Evolutionary conservation across 2,329 filamentous ascomycete species (phyloP).

Genomic region (Diaporthe humulicola): DNA sequence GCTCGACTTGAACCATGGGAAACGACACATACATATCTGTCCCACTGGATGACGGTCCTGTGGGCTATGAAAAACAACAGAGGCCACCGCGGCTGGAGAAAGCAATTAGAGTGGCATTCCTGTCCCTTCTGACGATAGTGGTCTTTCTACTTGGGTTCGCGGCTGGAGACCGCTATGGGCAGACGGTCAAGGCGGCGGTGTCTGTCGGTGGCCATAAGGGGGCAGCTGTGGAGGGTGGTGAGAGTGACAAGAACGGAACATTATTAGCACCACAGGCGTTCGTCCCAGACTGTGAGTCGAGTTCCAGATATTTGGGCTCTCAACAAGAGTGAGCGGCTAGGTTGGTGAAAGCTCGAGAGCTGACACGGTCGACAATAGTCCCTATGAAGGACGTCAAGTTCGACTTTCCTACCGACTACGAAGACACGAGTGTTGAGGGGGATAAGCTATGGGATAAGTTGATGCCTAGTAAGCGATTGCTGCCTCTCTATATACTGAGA

Average conservation of each 20-base stretch:
- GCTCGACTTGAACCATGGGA: constrained; percentile 5
- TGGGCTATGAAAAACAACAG: constrained; percentile 4
- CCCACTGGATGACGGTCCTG: constrained; percentile 11
- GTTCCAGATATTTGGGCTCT: background rate
- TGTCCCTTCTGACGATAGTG: constrained; percentile 6
- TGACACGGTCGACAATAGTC: constrained; percentile 28
- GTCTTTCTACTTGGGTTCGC: constrained; percentile 29
- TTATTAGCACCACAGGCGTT: constrained; percentile 30
- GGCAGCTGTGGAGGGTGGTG: background rate
- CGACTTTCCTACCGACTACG: constrained; percentile 37
- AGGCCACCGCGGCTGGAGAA: constrained; percentile 15
- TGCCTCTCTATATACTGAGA: background rate
- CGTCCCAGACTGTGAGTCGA: constrained; percentile 34
- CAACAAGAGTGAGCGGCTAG: background rate
- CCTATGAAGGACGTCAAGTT: constrained; percentile 34
- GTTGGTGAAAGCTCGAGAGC: background rate
- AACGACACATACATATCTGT: constrained; percentile 27
- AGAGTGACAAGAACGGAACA: background rate
- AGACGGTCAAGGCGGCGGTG: constrained; percentile 3
- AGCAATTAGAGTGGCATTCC: background rate
- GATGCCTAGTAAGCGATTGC: constrained; percentile 32
- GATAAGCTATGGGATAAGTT: constrained; percentile 38
- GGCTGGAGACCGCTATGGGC: constrained; percentile 29
- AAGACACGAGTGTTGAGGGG: constrained; percentile 35
- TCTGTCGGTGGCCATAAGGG: background rate